Evolutionary conservation across 2,329 filamentous ascomycete species (phyloP).

Genomic region (Pseudogymnoascus sp.): DNA sequence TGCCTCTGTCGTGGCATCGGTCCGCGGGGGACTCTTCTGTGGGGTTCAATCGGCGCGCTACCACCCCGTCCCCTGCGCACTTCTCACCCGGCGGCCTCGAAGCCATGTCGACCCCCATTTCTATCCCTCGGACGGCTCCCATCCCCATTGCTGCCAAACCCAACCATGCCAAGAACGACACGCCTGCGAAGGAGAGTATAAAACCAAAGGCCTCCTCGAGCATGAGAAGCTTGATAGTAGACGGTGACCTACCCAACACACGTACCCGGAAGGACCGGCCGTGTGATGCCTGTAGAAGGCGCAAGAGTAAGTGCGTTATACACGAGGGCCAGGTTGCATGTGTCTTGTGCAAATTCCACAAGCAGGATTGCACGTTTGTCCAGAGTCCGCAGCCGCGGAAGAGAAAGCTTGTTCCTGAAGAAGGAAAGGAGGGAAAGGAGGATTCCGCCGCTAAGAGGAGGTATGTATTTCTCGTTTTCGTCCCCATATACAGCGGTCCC

Average conservation of each 20-base stretch:
- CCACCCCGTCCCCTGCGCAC: constrained; percentile 2
- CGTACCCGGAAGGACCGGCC: constrained; percentile 44
- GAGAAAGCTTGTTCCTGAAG: constrained; percentile 54
- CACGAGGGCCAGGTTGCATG: constrained; percentile 68
- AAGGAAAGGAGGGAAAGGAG: constrained; percentile 49
- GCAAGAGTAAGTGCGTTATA: constrained; percentile 69
- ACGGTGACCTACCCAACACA: constrained; percentile 27
- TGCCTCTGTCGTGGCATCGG: background rate
- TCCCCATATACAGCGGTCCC: constrained; percentile 18
- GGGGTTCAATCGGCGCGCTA: background rate
- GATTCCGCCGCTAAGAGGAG: constrained; percentile 60
- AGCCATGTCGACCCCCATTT: constrained; percentile 45
- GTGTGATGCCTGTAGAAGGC: constrained; percentile 66
- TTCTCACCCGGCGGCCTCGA: constrained; percentile 9
- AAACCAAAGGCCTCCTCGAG: constrained; percentile 34
- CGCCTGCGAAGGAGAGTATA: constrained; percentile 28
- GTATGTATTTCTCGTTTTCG: constrained; percentile 36
- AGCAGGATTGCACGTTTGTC: constrained; percentile 70
- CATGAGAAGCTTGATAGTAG: constrained; percentile 34
- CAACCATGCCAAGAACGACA: constrained; percentile 33
- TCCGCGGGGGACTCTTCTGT: constrained; percentile 5
- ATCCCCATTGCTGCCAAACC: constrained; percentile 57
- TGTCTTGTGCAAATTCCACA: constrained; percentile 69
- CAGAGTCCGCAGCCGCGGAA: constrained; percentile 72
- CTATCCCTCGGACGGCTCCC: constrained; percentile 53